Evolutionary conservation across 2,329 filamentous ascomycete species (phyloP).

Genomic region (Sordariomycetes sp.): DNA sequence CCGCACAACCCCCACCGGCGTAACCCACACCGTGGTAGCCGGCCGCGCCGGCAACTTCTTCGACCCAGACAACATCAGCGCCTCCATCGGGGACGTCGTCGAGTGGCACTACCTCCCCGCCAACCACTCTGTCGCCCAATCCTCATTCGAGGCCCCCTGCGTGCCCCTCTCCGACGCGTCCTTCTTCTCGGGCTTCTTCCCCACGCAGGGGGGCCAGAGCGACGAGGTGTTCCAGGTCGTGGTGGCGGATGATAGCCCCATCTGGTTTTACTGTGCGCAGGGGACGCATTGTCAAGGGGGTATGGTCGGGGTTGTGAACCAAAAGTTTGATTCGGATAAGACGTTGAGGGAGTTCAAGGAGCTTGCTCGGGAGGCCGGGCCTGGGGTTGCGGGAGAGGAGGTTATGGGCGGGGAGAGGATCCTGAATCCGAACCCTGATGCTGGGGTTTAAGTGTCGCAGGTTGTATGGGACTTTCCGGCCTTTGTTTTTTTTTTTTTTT

Average conservation of each 20-base stretch:
- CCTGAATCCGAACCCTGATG: conserved; percentile 25
- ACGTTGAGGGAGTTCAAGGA: conserved; percentile 23
- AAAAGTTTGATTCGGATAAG: conserved; percentile 23
- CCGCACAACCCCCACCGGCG: conserved; percentile 21
- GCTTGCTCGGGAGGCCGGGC: conserved; percentile 13
- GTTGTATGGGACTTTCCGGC: too few relatives aligned
- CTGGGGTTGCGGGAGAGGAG: conserved; percentile 16
- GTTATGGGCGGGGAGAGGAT: conserved; percentile 22
- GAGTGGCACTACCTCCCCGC: conserved; percentile 40
- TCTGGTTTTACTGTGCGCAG: conserved; percentile 51
- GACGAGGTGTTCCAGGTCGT: conserved; percentile 9
- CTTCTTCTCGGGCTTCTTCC: conserved; percentile 34
- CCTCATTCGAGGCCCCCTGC: conserved; percentile 28
- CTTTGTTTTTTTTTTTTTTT: too few relatives aligned
- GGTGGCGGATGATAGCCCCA: conserved; percentile 30
- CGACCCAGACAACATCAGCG: conserved; percentile 33
- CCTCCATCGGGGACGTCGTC: conserved; percentile 32
- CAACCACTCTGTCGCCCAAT: conserved; percentile 35
- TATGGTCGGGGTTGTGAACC: conserved; percentile 37
- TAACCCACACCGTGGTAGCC: conserved; percentile 31
- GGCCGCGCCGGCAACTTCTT: conserved; percentile 31
- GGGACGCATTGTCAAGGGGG: conserved; percentile 31
- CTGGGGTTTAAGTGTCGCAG: conserved; percentile 15
- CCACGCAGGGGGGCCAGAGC: conserved; percentile 9
- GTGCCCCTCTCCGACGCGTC: conserved; percentile 21